Evolutionary conservation across 768 basidiomycete species (phyloP).

Genomic region (Russula earlei): DNA sequence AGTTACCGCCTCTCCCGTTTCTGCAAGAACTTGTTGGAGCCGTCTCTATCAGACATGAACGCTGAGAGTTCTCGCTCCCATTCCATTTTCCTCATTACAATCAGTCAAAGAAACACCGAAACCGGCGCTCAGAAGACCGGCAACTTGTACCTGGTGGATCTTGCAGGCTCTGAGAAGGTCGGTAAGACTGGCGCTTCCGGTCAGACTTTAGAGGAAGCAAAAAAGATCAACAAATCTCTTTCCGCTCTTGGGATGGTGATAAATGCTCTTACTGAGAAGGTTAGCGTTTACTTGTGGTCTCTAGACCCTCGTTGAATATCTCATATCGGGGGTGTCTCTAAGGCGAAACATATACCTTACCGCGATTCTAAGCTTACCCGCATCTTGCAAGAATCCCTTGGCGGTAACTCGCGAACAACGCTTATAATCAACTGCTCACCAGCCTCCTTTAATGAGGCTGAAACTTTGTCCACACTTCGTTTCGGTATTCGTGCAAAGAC

Average conservation of each 20-base stretch:
- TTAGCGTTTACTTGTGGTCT: conserved; percentile 63
- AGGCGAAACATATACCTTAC: conserved; percentile 97
- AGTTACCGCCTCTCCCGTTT: conserved; percentile 26
- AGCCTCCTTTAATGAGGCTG: conserved; percentile 92
- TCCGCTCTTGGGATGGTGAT: conserved; percentile 99
- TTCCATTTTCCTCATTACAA: conserved; percentile 97
- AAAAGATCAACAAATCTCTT: conserved; percentile 99
- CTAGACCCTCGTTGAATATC: conserved; percentile 95
- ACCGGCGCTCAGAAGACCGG: conserved; percentile 94
- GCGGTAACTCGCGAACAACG: conserved; percentile 90
- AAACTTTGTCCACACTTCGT: conserved; percentile 93
- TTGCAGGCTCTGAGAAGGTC: conserved; percentile 98
- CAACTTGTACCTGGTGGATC: conserved; percentile 93
- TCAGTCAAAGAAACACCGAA: conserved; percentile 94
- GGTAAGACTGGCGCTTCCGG: conserved; percentile 99
- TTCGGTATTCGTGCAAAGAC: conserved; percentile 99
- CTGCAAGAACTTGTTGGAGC: conserved; percentile 5
- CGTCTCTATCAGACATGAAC: conserved; percentile 76
- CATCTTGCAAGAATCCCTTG: conserved; percentile 96
- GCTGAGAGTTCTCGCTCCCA: conserved; percentile 98
- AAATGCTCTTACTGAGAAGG: conserved; percentile 97
- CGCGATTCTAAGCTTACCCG: conserved; percentile 98
- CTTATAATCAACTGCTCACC: conserved; percentile 99
- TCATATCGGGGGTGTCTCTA: conserved; percentile 54
- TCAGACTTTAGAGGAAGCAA: conserved; percentile 97